These are phyloP conservation scores for Kentomonas sorsogonicus DNA, from an alignment of 208 protist species.

Conservation along the genomic window DNA sequence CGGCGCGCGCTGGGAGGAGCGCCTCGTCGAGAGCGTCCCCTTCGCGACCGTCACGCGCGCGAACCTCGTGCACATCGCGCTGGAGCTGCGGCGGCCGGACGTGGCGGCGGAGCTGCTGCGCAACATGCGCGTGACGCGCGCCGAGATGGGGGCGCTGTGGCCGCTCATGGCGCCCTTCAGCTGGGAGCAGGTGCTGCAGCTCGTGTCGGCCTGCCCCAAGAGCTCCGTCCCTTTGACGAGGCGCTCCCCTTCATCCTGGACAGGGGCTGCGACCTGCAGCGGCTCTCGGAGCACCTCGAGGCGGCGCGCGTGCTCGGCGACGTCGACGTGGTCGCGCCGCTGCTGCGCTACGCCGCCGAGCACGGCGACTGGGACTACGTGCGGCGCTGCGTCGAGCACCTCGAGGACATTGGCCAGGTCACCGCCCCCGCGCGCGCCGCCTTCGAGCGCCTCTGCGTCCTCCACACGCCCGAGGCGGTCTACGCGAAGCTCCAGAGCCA, in stretches of 20 bases:
- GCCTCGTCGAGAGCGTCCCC: slow-evolving; percentile 67
- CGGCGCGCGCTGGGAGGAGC: slow-evolving; percentile 63
- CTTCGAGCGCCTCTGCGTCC: slow-evolving; percentile 65
- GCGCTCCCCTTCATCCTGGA: slow-evolving; percentile 68
- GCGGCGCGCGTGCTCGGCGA: slow-evolving; percentile 80
- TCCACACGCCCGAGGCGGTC: slow-evolving; percentile 59
- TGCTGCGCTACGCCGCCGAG: slow-evolving; percentile 71
- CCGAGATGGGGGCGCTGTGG: slow-evolving; percentile 65
- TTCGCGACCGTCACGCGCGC: slow-evolving; percentile 78
- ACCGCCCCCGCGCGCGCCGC: slow-evolving; percentile 51
- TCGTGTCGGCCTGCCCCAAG: slow-evolving; percentile 84
- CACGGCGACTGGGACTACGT: slow-evolving; percentile 75
- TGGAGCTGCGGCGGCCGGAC: slow-evolving; percentile 59
- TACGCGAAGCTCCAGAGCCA: slow-evolving; percentile 53
- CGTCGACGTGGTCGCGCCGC: slow-evolving; percentile 77
- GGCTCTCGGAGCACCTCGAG: slow-evolving; percentile 80
- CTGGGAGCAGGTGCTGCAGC: slow-evolving; percentile 75
- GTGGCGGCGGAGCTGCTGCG: slow-evolving; percentile 79
- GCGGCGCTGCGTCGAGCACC: slow-evolving; percentile 64
- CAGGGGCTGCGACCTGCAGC: slow-evolving; percentile 72
- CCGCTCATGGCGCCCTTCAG: slow-evolving; percentile 65
- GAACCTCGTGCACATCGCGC: slow-evolving; percentile 71
- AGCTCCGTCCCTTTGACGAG: slow-evolving; percentile 70
- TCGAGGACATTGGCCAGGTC: slow-evolving; percentile 84
- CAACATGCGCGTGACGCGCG: slow-evolving; percentile 45